A percentile compares a stretch with the other conserved stretches of the same genome.
Conservation (phyloP, 1,284 basidiomycete genomes). For the Pseudozyma sp. region DNA sequence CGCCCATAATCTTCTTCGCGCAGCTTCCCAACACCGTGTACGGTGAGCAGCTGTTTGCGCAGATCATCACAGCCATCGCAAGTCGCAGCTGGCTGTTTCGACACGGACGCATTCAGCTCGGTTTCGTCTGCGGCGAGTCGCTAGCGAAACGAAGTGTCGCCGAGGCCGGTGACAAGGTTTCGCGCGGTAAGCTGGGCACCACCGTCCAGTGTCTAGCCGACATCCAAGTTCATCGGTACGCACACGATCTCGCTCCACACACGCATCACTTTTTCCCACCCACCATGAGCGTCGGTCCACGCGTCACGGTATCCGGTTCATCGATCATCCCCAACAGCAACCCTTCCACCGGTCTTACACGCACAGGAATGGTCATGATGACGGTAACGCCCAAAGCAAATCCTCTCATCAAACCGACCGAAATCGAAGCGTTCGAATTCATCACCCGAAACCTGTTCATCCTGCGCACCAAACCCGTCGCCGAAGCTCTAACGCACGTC, state of each 20-base stretch:
- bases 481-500: conserved; percentile 57
- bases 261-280: conserved; percentile 56
- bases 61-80: conserved; percentile 59
- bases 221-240: conserved; percentile 28
- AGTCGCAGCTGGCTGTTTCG: conserved; percentile 62
- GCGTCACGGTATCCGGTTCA: conserved; percentile 37
- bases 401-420: conserved; percentile 41
- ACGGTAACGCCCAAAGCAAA: conserved; percentile 54
- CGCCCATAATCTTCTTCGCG: conserved; percentile 59
- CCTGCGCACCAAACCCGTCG: conserved; percentile 45
- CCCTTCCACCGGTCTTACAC: conserved; percentile 44
- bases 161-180: conserved; percentile 34
- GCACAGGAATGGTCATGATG: conserved; percentile 54
- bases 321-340: conserved; percentile 57
- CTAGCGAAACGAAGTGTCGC: conserved; percentile 56
- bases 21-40: conserved; percentile 67
- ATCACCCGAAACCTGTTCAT: conserved; percentile 65
- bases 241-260: conserved; percentile 49
- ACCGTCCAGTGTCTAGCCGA: conserved; percentile 53
- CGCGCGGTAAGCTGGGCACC: conserved; percentile 55
- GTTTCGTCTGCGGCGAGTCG: conserved; percentile 60
- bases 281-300: conserved; percentile 53
- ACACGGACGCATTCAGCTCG: conserved; percentile 56
- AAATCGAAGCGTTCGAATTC: conserved; percentile 63
- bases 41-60: conserved; percentile 65